Conservation (phyloP, 768 basidiomycete genomes). For the Kwoniella sp. region DNA sequence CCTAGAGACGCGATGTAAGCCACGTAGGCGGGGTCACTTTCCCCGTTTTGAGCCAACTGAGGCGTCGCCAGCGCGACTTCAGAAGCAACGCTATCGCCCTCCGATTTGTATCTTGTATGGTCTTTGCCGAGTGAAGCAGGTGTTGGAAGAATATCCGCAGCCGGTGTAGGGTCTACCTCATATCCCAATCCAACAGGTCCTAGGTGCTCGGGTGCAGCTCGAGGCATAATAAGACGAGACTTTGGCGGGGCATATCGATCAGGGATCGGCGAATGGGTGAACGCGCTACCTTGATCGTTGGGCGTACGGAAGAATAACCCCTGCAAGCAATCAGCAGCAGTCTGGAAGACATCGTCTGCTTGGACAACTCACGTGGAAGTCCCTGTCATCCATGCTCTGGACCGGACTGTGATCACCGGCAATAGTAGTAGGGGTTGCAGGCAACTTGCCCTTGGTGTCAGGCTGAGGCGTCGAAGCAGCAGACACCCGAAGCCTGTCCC, state of each 20-base stretch:
- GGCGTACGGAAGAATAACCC: constrained; percentile 45
- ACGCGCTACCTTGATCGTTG: constrained; percentile 16
- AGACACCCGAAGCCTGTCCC: constrained; percentile 15
- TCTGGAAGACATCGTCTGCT: not conserved
- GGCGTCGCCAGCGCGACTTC: constrained; percentile 20
- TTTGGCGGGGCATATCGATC: constrained; percentile 9
- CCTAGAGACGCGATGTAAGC: too few relatives aligned
- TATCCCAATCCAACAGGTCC: constrained; percentile 15
- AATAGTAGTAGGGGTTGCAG: not conserved
- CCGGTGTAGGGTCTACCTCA: not conserved
- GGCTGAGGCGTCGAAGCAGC: constrained; percentile 6
- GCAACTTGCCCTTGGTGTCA: constrained; percentile 2
- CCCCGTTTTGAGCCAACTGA: not conserved
- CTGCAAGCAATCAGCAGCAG: constrained; percentile 7
- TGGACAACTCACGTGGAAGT: constrained; percentile 32
- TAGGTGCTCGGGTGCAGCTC: not conserved
- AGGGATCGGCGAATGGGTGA: constrained; percentile 13
- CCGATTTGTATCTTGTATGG: constrained; percentile 1
- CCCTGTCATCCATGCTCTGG: constrained; percentile 26
- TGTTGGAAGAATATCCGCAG: too few relatives aligned
- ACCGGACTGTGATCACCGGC: constrained; percentile 10
- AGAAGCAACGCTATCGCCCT: constrained; percentile 6
- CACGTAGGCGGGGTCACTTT: not conserved
- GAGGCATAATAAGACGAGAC: not conserved
- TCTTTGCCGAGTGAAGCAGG: too few relatives aligned